phyloP scores from a whole-genome alignment of 257 asterid genomes.

The Jasminum sambac region DNA sequence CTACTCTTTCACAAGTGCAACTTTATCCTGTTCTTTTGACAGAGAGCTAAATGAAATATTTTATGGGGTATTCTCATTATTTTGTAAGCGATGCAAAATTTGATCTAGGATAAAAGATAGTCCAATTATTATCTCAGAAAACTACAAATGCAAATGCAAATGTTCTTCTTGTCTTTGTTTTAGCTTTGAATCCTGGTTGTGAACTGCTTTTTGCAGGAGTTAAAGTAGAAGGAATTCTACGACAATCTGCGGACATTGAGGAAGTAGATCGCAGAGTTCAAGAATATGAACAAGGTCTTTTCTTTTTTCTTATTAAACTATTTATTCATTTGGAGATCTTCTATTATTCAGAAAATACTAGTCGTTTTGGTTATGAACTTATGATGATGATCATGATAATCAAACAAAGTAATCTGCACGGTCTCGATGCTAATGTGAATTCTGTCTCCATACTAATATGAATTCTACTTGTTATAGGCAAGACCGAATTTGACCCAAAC shows the following conservation, averaged over 20 bases:
- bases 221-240: slow-evolving; percentile 79
- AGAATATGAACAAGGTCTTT: slow-evolving; percentile 81
- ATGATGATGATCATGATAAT: background rate
- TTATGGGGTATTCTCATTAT: too few relatives aligned
- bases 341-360: slow-evolving; percentile 7
- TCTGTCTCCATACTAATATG: slow-evolving; percentile 26
- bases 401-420: background rate
- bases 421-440: slow-evolving; percentile 23
- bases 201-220: slow-evolving; percentile 46
- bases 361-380: background rate
- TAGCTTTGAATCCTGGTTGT: slow-evolving; percentile 23
- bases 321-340: background rate
- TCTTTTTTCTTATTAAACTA: background rate
- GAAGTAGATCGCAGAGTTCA: slow-evolving; percentile 85
- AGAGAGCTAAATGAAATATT: too few relatives aligned
- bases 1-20: background rate
- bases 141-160: slow-evolving; percentile 14
- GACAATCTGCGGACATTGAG: slow-evolving; percentile 89
- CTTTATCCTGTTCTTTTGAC: background rate
- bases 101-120: slow-evolving; percentile 15
- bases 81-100: slow-evolving; percentile 13
- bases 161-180: slow-evolving; percentile 17
- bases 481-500: slow-evolving; percentile 63
- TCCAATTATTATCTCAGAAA: slow-evolving; percentile 18
- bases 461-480: slow-evolving; percentile 48